Base-by-base conservation (phyloP, 805 yeast genomes). In the Candida tammaniensis region DNA sequence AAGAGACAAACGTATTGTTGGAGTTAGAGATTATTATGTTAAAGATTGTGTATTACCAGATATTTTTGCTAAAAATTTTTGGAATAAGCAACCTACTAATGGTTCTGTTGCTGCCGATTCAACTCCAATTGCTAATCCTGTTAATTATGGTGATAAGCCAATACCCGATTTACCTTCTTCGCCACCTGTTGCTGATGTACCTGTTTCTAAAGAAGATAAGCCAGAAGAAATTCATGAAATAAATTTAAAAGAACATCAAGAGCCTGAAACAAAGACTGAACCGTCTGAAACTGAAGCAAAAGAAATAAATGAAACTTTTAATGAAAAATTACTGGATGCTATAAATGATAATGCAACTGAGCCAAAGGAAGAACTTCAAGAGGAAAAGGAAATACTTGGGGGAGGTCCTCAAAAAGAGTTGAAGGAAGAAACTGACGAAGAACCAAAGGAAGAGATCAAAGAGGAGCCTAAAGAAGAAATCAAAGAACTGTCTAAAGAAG, bases 21-120 rank as follows among this genome's bases (percentile, higher is more conserved):
- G 98, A 17, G 98, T 93, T 11, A 74, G 95, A 51, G 87, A 86
- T 46, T 86, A 83, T 48, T 86, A 86, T 52, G 65, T 83, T 21
- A 82, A 80, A 55, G 73, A 67, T 36, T 65, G 72, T 43, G 68
- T 58, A 4, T 62, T 67, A 42, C 72, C 71, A 2, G 71, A 65
- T 40, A 61, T 67, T 5, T 52, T 63, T 27, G 66, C 70, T 11
- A 61, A 55, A 47, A 59, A 67, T 44, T 67, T 59, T 48, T 67
- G 73, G 73, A 33, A 35, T 36, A 51, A 39, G 33, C 29, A 27
- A 8, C 15, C 20, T 19, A 40, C 24, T 15, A n/a, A n/a, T n/a
- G n/a, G n/a, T n/a, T n/a, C n/a, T n/a, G n/a, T n/a, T n/a, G n/a
- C n/a, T n/a, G n/a, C n/a, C n/a, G n/a, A n/a, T n/a, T 20, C 21